These are phyloP conservation scores for Eucalyptus urophylla DNA, from an alignment of 345 rosid genomes.

Conservation along the genomic window DNA sequence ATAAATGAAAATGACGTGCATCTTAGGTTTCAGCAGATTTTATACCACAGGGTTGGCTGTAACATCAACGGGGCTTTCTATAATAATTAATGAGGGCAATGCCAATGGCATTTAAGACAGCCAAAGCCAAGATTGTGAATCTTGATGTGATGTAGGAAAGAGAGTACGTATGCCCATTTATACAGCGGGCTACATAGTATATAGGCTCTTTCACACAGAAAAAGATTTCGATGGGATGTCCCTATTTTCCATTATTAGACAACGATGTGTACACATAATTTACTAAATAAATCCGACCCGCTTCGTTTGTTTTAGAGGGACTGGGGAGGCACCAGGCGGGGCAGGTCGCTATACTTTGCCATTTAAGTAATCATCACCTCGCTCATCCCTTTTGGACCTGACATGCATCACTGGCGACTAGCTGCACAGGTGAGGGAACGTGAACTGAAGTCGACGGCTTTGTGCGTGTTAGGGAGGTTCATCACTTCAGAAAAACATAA, in stretches of 20 bases:
- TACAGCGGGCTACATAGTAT: not conserved
- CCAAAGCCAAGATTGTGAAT: not conserved
- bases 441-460: not conserved
- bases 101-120: not conserved
- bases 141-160: not conserved
- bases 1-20: not conserved
- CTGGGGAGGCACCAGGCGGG: not conserved
- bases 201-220: not conserved
- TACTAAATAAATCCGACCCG: not conserved
- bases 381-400: not conserved
- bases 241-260: not conserved
- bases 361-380: not conserved
- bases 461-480: not conserved
- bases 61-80: not conserved
- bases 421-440: not conserved
- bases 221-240: not conserved
- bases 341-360: not conserved
- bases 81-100: not conserved
- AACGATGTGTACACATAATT: not conserved
- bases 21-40: not conserved
- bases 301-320: not conserved
- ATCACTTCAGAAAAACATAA: not conserved
- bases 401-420: not conserved
- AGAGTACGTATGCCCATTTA: not conserved
- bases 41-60: not conserved